Base-by-base conservation (phyloP, 2,329 filamentous ascomycete species). In the Clonostachys chloroleuca region DNA sequence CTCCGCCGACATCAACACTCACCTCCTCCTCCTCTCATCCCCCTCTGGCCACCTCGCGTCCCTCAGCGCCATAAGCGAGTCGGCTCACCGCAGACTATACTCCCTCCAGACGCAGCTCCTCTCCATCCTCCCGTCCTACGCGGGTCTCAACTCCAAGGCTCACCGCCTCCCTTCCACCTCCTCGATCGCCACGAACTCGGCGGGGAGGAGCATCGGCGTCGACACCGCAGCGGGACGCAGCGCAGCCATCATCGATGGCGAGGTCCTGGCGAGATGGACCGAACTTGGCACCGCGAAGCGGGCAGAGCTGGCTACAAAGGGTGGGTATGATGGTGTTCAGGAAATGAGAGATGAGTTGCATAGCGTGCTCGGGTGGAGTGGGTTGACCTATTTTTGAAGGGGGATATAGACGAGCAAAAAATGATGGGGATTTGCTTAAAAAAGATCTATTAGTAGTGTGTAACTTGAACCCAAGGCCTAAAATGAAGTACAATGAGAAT, bases 141-240 rank as follows among this genome's bases (percentile, higher is more conserved):
- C 84, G 8, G 90, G 89, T 0, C 74, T 96, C 44, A 97, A 97
- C 65, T 87, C 90, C 3, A 83, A 87, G 47, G 89, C 84, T 0
- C 89, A 92, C 67, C 79, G 94, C 13, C 73, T 73, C 43, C 80
- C 45, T 5, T 39, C 36, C 36, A 18, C 36, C 10, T 39, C 36
- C 14, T 39, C 57, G 62, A 76, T 55, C 10, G 63, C 67, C 53
- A 75, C 62, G 63, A 75, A 61, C 62, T 78, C 64, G 59, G 67
- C 47, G 42, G 48, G 70, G 50, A 49, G 65, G 59, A 6, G 69
- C 7, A 65, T 79, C 0, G 79, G 74, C 13, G 78, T 84, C 2
- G 81, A 84, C 44, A 75, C 74, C 48, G 79, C 69, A 54, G 79
- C 76, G 1, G 80, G 80, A 2, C 73, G 87, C 16, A 83, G 80